These are phyloP conservation scores for Trametes cingulata DNA, from an alignment of 768 basidiomycete genomes.

Conservation along the genomic window DNA sequence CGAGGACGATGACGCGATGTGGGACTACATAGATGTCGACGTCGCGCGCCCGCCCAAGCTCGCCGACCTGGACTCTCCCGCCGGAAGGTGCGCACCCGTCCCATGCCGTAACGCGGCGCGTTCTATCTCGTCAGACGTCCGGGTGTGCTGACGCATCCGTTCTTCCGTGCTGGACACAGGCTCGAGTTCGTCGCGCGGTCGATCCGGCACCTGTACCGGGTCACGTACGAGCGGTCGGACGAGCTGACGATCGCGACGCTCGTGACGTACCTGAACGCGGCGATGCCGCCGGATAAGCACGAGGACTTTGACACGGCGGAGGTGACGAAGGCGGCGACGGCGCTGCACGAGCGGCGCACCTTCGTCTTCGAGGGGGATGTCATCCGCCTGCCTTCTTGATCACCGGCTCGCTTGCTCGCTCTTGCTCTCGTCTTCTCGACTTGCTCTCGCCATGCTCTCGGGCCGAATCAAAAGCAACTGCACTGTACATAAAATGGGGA, in stretches of 20 bases:
- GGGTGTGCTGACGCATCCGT: slow-evolving; percentile 11
- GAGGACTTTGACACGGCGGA: slow-evolving; percentile 82
- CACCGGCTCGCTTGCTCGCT: background rate
- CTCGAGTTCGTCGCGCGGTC: slow-evolving; percentile 62
- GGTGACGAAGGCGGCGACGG: slow-evolving; percentile 43
- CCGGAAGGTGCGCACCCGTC: slow-evolving; percentile 53
- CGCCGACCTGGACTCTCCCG: slow-evolving; percentile 60
- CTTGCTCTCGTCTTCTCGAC: too few species aligned
- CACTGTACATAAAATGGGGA: slow-evolving; percentile 6
- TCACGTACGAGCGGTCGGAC: slow-evolving; percentile 66
- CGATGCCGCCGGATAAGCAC: slow-evolving; percentile 75
- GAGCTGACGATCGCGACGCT: slow-evolving; percentile 71
- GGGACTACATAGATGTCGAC: slow-evolving; percentile 28
- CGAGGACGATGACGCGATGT: slow-evolving; percentile 27
- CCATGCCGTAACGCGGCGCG: slow-evolving; percentile 1
- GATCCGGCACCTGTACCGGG: slow-evolving; percentile 62
- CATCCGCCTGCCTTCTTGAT: slow-evolving; percentile 24
- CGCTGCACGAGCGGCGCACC: slow-evolving; percentile 33
- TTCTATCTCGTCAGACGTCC: slow-evolving; percentile 7
- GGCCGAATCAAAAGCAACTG: background rate
- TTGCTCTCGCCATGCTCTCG: too few species aligned
- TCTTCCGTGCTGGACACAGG: slow-evolving; percentile 42
- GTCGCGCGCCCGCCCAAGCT: slow-evolving; percentile 30
- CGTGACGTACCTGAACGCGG: slow-evolving; percentile 72
- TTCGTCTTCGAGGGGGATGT: slow-evolving; percentile 36